These are phyloP conservation scores for Zygoascus biomembranicola DNA, from an alignment of 805 yeast genomes.

Conservation along the genomic window DNA sequence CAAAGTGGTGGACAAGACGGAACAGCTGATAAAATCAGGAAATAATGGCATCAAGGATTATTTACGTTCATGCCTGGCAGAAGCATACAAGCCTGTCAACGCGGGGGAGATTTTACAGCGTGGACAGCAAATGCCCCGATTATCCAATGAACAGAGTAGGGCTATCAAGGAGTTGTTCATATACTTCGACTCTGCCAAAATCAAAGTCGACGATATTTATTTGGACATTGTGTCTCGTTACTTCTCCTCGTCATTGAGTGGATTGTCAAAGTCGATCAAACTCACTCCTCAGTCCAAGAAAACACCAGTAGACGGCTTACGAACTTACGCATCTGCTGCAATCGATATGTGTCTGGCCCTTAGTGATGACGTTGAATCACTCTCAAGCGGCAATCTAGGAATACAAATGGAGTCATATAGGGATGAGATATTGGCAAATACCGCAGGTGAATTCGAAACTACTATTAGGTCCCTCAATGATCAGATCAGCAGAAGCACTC, in stretches of 20 bases:
- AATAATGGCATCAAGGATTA: slow-evolving; percentile 46
- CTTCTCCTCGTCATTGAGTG: slow-evolving; percentile 13
- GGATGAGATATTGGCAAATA: slow-evolving; percentile 28
- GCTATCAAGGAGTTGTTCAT: slow-evolving; percentile 35
- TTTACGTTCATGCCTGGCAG: slow-evolving; percentile 39
- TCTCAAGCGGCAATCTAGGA: slow-evolving; percentile 31
- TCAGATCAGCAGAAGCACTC: slow-evolving; percentile 35
- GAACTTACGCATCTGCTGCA: slow-evolving; percentile 43
- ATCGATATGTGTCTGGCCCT: slow-evolving; percentile 44
- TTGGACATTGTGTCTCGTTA: slow-evolving; percentile 16
- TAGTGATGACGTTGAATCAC: slow-evolving; percentile 37
- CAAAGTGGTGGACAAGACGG: slow-evolving; percentile 54
- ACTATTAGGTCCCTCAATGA: slow-evolving; percentile 33
- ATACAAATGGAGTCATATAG: slow-evolving; percentile 24
- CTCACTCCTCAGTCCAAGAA: slow-evolving; percentile 4
- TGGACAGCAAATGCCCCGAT: slow-evolving; percentile 30
- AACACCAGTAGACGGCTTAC: slow-evolving; percentile 1
- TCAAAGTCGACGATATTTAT: slow-evolving; percentile 18
- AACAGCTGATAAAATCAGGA: slow-evolving; percentile 46
- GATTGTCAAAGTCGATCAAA: slow-evolving; percentile 9
- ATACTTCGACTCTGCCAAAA: slow-evolving; percentile 34
- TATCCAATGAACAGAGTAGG: slow-evolving; percentile 21
- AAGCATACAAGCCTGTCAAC: slow-evolving; percentile 36
- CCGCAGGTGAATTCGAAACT: slow-evolving; percentile 33
- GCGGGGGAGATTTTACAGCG: slow-evolving; percentile 36